Evolutionary conservation across 805 yeast genomes (phyloP).

Genomic region (Monosporozyma servazzii): DNA sequence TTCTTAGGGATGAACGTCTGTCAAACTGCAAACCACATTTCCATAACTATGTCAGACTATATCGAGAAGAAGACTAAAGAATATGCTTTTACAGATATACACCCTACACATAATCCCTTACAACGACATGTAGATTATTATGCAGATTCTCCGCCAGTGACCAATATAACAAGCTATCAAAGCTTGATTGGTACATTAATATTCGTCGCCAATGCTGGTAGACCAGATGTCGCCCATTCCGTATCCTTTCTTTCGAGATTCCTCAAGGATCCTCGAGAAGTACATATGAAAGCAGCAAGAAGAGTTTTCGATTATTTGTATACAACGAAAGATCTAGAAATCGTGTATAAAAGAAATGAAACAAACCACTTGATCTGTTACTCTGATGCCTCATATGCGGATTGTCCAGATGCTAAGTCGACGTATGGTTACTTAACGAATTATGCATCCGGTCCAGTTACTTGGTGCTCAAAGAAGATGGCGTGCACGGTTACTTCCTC

Average conservation of each 20-base stretch:
- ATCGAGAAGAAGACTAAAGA: background rate
- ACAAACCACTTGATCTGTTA: too few relatives aligned
- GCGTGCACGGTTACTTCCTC: background rate
- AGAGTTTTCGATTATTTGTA: conserved; percentile 6
- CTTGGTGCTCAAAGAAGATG: background rate
- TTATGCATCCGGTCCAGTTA: background rate
- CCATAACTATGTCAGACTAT: conserved; percentile 3
- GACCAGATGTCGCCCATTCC: conserved; percentile 9
- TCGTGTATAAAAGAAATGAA: too few relatives aligned
- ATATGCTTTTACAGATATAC: background rate
- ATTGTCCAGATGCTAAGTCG: background rate
- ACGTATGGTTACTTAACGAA: background rate
- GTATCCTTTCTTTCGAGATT: conserved; percentile 6
- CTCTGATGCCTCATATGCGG: too few relatives aligned
- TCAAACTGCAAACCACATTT: background rate
- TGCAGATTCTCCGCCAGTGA: background rate
- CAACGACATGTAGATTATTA: background rate
- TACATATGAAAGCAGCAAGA: conserved; percentile 4
- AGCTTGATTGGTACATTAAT: conserved; percentile 5
- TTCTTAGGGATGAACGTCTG: conserved; percentile 6
- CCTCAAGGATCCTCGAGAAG: conserved; percentile 3
- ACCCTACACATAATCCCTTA: background rate
- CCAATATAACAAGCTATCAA: conserved; percentile 2
- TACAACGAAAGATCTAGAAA: too few relatives aligned
- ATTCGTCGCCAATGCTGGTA: conserved; percentile 7